Evolutionary conservation across 1,284 basidiomycete genomes (phyloP).

Genomic region (Microbotryum saponariae): DNA sequence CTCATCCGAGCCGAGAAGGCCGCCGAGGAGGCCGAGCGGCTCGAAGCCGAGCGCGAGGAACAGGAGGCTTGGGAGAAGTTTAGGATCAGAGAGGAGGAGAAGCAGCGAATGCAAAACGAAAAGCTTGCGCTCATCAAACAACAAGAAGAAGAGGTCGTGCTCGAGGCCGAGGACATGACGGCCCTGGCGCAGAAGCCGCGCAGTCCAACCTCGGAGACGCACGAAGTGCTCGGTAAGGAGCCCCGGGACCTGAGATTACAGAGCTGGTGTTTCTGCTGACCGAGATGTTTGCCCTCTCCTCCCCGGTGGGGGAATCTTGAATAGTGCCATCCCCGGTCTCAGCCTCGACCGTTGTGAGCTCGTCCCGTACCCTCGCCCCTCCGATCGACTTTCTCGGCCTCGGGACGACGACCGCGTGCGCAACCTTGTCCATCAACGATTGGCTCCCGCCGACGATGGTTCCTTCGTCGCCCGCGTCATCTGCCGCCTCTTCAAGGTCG

Average conservation of each 20-base stretch:
- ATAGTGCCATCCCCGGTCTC: too few species aligned
- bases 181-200: too few species aligned
- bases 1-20: constrained; percentile 9
- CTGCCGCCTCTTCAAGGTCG: not conserved
- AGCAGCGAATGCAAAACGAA: constrained; percentile 3
- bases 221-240: too few species aligned
- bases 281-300: too few species aligned
- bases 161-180: not conserved
- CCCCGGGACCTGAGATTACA: too few species aligned
- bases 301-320: too few species aligned
- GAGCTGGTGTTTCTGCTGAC: too few species aligned
- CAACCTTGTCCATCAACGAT: constrained; percentile 2
- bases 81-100: not conserved
- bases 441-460: not conserved
- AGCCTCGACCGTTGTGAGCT: too few species aligned
- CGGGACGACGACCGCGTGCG: not conserved
- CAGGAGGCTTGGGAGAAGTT: not conserved
- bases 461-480: too few species aligned
- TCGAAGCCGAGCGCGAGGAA: constrained; percentile 8
- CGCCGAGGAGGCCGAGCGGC: constrained; percentile 20
- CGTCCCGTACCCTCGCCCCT: too few species aligned
- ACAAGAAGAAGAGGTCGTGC: constrained; percentile 9
- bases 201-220: too few species aligned
- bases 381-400: too few species aligned
- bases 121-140: not conserved